These are phyloP conservation scores for Mortierella alpina DNA, from an alignment of 192 early-diverging fungal species.

Conservation along the genomic window DNA sequence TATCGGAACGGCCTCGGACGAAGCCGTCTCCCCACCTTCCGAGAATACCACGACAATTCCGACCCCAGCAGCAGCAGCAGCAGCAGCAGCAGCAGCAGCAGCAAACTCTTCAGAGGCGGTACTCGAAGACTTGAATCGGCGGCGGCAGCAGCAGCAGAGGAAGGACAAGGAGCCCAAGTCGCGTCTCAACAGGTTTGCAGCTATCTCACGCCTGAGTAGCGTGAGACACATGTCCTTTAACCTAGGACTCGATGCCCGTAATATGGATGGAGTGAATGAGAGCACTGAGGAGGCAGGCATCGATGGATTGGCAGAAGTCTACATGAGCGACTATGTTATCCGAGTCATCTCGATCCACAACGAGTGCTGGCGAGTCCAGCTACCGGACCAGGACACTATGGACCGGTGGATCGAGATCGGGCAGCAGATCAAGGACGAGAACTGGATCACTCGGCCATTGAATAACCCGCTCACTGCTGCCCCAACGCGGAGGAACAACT, in stretches of 20 bases:
- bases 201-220: background rate
- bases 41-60: too few relatives aligned
- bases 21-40: too few relatives aligned
- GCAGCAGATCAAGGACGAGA: conserved; percentile 38
- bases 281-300: background rate
- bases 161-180: background rate
- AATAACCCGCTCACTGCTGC: background rate
- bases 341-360: conserved; percentile 44
- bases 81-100: too few relatives aligned
- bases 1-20: too few relatives aligned
- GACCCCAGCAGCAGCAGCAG: too few relatives aligned
- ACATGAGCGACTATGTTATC: conserved; percentile 23
- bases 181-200: background rate
- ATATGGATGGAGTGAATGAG: conserved; percentile 18
- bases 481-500: background rate
- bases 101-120: too few relatives aligned
- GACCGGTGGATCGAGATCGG: conserved; percentile 45
- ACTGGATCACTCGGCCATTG: conserved; percentile 29
- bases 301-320: conserved; percentile 14
- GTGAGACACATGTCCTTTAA: conserved; percentile 2
- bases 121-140: too few relatives aligned
- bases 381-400: conserved; percentile 41
- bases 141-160: background rate
- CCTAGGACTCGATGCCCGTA: conserved; percentile 15
- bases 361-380: conserved; percentile 41